Base-by-base conservation (phyloP, 257 asterid species). In the Primulina tabacum region DNA sequence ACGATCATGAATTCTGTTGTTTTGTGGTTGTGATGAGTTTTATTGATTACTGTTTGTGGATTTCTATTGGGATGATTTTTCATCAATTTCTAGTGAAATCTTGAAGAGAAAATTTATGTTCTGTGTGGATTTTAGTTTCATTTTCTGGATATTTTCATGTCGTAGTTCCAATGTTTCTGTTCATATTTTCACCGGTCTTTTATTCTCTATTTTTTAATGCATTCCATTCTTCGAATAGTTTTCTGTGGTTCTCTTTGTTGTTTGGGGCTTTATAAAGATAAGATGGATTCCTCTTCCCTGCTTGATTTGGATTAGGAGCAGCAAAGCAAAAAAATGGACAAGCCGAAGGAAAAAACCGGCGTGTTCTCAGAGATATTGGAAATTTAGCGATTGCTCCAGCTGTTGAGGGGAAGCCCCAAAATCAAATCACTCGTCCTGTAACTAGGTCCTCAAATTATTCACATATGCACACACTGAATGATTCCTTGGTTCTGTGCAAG, bases 341-440 rank as follows among this genome's bases (percentile, higher is more conserved):
- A 71, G 83, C 58, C 29, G 89, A 84, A 57, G 90, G 74, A 40
- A 74, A 84, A 79, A 80, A 73, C 32, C 80, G 96, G 71, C 82
- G 89, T 1, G 93, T 75, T 68, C 75, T 92, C 0, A 52, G 86
- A 69, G 97, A 92, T 62, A 92, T 92, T n/a, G 97, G 97, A 37
- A 92, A 92, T 69, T 73, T 91, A 5, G 88, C 34, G 3, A 74
- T 59, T 60, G 82, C 71, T 35, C 82, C 77, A 60, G 76, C 75
- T 59, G 80, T 71, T 66, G 86, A 63, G 60, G 67, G 71, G 35
- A 85, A 85, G 84, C 78, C 82, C 60, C 83, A 79, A 61, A 71
- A 52, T 70, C 83, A 71, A 56, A 53, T 64, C 61, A 47, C 78
- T 69, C 87, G 88, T 68, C 88, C 85, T 40, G 6, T 78, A 5